Evolutionary conservation across 1,284 basidiomycete species (phyloP).

Genomic region (Melampsora abietis-canadensis): DNA sequence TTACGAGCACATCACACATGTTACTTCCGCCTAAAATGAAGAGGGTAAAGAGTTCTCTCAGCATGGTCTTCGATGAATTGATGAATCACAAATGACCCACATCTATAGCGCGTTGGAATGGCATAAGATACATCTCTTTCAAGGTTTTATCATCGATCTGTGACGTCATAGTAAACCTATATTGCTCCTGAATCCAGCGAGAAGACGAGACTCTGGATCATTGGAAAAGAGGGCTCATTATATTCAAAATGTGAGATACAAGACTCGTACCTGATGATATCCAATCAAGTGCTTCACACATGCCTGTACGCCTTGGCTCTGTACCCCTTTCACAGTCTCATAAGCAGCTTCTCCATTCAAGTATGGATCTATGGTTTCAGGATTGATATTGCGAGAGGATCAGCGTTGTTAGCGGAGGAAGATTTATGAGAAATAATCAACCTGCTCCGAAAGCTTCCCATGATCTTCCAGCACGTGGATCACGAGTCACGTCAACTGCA

Average conservation of each 20-base stretch:
- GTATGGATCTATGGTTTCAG: slow-evolving; percentile 45
- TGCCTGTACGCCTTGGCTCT: slow-evolving; percentile 50
- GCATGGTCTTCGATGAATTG: neutral
- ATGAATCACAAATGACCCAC: neutral
- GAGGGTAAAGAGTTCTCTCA: neutral
- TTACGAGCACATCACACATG: slow-evolving; percentile 34
- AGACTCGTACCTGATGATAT: slow-evolving; percentile 43
- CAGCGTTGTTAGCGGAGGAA: too few relatives aligned
- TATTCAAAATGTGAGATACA: neutral
- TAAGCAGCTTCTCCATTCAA: slow-evolving; percentile 49
- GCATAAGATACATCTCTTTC: slow-evolving; percentile 18
- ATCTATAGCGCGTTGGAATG: slow-evolving; percentile 9
- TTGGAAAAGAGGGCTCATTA: neutral
- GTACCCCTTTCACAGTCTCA: slow-evolving; percentile 49
- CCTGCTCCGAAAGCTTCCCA: slow-evolving; percentile 46
- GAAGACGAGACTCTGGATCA: neutral
- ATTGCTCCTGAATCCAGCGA: slow-evolving; percentile 3
- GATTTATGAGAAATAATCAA: neutral
- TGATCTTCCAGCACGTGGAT: slow-evolving; percentile 48
- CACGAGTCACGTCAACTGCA: slow-evolving; percentile 47
- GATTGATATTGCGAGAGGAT: too few relatives aligned
- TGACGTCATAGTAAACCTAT: slow-evolving; percentile 14
- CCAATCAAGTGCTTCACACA: slow-evolving; percentile 46
- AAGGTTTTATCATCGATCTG: slow-evolving; percentile 25
- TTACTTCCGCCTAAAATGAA: slow-evolving; percentile 8